Conservation (phyloP, 1,139 yeast genomes). For the Blastobotrys niveus region DNA sequence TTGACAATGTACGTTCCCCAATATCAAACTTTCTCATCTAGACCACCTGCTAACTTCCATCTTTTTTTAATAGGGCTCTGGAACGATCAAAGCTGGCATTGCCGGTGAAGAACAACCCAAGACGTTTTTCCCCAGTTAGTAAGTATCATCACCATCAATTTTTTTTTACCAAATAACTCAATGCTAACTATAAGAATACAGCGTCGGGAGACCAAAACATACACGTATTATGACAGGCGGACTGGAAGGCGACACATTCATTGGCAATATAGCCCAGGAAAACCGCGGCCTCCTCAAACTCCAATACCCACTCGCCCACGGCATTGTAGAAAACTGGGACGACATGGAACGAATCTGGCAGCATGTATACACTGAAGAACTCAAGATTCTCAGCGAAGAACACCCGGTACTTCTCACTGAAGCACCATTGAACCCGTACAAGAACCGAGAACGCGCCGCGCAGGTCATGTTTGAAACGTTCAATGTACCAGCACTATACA, state of each 20-base stretch:
- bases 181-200: conserved; percentile 21
- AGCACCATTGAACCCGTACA: conserved; percentile 75
- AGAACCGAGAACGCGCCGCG: conserved; percentile 66
- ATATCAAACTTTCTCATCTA: not conserved
- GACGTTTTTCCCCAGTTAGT: conserved; percentile 44
- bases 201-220: conserved; percentile 81
- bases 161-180: not conserved
- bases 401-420: conserved; percentile 88
- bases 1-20: conserved; percentile 54
- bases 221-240: conserved; percentile 82
- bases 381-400: conserved; percentile 71
- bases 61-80: conserved; percentile 70
- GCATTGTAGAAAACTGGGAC: conserved; percentile 77
- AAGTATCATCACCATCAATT: conserved; percentile 20
- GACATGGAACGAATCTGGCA: conserved; percentile 79
- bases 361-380: conserved; percentile 52
- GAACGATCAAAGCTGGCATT: conserved; percentile 80
- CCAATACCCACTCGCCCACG: conserved; percentile 72
- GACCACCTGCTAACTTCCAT: not conserved
- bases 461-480: conserved; percentile 79
- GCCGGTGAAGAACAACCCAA: conserved; percentile 87
- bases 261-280: conserved; percentile 71
- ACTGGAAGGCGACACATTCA: conserved; percentile 53
- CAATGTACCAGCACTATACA: conserved; percentile 79
- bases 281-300: conserved; percentile 68